A percentile compares a stretch with the other conserved stretches of the same genome.
phyloP scores from a whole-genome alignment of 176 grass and related monocot genomes.

The Triticum dicoccoides region DNA sequence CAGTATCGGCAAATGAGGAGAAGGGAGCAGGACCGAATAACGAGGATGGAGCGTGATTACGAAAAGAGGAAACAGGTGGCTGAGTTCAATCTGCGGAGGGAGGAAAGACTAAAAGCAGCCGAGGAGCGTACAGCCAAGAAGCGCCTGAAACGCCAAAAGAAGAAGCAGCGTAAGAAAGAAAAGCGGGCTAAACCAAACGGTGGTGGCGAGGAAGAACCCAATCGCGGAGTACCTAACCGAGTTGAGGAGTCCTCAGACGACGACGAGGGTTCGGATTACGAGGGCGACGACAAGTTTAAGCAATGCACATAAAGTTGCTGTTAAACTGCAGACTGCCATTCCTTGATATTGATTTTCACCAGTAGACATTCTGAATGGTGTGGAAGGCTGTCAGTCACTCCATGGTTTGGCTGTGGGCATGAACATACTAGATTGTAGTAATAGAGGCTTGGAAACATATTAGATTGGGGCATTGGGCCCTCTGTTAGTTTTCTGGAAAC shows the following conservation, averaged over 20 bases:
- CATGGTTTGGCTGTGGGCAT: conserved; percentile 2
- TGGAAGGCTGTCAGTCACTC: neutral
- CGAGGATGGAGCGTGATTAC: conserved; percentile 81
- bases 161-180: conserved; percentile 75
- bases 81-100: conserved; percentile 78
- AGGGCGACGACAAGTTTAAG: conserved; percentile 43
- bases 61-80: conserved; percentile 63
- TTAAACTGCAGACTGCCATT: neutral
- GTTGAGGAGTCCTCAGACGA: conserved; percentile 52
- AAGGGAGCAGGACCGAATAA: conserved; percentile 77
- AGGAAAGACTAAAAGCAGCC: conserved; percentile 81
- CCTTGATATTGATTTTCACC: neutral
- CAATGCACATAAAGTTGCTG: conserved; percentile 6
- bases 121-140: conserved; percentile 92
- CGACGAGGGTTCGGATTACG: conserved; percentile 41
- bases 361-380: neutral
- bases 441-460: neutral
- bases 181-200: conserved; percentile 40
- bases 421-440: neutral
- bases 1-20: conserved; percentile 99
- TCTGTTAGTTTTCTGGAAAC: neutral
- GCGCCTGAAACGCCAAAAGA: conserved; percentile 81
- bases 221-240: conserved; percentile 31
- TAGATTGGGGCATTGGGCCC: neutral
- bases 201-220: conserved; percentile 40